These are phyloP conservation scores for Ganoderma multipileum DNA, from an alignment of 1,284 basidiomycete genomes.

Conservation along the genomic window DNA sequence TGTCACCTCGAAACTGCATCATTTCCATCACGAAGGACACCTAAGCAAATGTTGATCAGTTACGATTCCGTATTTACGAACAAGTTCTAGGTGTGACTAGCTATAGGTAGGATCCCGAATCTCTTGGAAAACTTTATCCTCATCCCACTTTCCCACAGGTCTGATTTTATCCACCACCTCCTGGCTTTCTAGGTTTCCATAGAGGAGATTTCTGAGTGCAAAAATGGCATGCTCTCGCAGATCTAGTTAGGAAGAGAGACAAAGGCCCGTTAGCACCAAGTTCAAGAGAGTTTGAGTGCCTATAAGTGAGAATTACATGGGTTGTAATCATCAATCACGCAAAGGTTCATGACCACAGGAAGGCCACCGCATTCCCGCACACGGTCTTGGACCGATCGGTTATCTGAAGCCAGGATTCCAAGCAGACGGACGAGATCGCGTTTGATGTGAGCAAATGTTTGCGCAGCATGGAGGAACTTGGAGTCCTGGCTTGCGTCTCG, in stretches of 20 bases:
- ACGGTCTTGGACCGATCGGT: constrained; percentile 73
- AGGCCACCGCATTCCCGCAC: constrained; percentile 77
- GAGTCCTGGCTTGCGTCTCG: not conserved
- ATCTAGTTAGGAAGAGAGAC: constrained; percentile 52
- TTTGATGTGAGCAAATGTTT: constrained; percentile 76
- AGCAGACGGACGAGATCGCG: constrained; percentile 84
- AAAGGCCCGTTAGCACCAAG: not conserved
- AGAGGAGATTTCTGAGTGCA: constrained; percentile 79
- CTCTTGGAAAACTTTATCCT: constrained; percentile 47
- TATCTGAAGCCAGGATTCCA: constrained; percentile 73
- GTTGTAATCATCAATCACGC: constrained; percentile 88
- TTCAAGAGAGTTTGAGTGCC: not conserved
- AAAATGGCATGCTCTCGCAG: constrained; percentile 91
- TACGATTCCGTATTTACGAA: not conserved
- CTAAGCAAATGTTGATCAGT: not conserved
- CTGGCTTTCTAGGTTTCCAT: constrained; percentile 82
- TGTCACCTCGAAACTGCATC: not conserved
- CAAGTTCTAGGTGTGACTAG: not conserved
- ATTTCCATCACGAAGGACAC: not conserved
- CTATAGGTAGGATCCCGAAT: constrained; percentile 7
- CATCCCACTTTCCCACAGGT: constrained; percentile 64
- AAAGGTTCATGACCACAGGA: constrained; percentile 82
- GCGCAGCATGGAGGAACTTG: constrained; percentile 13
- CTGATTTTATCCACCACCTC: constrained; percentile 76
- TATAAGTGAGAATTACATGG: constrained; percentile 69